Conservation (phyloP, 2,329 filamentous ascomycete genomes). For the Septoria petroselini region DNA sequence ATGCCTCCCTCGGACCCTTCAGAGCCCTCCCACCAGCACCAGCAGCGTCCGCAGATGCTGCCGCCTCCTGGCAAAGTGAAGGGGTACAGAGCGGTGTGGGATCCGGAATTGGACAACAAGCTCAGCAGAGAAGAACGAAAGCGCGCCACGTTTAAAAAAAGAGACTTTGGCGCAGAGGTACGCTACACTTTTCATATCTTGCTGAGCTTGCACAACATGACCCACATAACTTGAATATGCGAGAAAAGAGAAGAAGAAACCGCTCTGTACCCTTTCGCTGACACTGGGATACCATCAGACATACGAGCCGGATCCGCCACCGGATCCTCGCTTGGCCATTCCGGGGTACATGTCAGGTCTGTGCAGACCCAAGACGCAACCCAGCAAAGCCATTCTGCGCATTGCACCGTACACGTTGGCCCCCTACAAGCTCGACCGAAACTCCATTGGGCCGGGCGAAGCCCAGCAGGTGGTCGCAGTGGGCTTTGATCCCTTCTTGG, state of each 20-base stretch:
- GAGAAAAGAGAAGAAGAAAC: slow-evolving; percentile 29
- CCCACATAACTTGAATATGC: slow-evolving; percentile 35
- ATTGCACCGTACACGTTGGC: slow-evolving; percentile 74
- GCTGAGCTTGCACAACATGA: slow-evolving; percentile 40
- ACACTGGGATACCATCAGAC: slow-evolving; percentile 55
- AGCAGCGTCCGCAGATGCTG: slow-evolving; percentile 48
- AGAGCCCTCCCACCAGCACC: slow-evolving; percentile 40
- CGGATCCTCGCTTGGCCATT: slow-evolving; percentile 76
- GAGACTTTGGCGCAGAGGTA: slow-evolving; percentile 43
- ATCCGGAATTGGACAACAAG: slow-evolving; percentile 61
- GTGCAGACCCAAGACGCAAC: slow-evolving; percentile 52
- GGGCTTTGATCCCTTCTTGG: slow-evolving; percentile 89
- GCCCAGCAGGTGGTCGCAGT: slow-evolving; percentile 87
- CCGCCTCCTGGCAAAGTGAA: slow-evolving; percentile 52
- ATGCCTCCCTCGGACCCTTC: slow-evolving; percentile 30
- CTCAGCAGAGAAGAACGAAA: slow-evolving; percentile 56
- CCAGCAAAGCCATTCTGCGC: slow-evolving; percentile 67
- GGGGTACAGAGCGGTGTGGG: slow-evolving; percentile 60
- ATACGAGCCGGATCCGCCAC: slow-evolving; percentile 61
- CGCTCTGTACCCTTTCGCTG: slow-evolving; percentile 43
- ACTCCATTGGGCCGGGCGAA: slow-evolving; percentile 83
- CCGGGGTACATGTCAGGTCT: slow-evolving; percentile 56
- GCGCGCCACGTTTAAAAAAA: slow-evolving; percentile 37
- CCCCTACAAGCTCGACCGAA: slow-evolving; percentile 78
- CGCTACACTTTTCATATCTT: slow-evolving; percentile 39